Percentiles rank a stretch among this genome's conserved stretches.
phyloP scores from a whole-genome alignment of 345 rosid genomes.

The Diplotaxis tenuifolia region DNA sequence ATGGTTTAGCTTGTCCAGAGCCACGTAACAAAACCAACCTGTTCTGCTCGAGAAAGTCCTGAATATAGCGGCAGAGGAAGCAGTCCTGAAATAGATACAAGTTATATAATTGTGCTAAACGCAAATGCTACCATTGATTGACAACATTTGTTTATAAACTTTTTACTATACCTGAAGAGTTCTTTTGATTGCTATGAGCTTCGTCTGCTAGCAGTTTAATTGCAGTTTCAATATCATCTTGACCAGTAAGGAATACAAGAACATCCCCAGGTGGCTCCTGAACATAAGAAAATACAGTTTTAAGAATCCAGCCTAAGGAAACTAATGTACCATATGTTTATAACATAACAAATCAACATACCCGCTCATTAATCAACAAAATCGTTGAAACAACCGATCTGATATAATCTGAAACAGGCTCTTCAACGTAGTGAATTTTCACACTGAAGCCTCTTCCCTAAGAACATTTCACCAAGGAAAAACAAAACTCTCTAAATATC shows the following conservation, averaged over 20 bases:
- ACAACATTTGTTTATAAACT: background rate
- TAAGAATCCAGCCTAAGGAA: slow-evolving; percentile 3
- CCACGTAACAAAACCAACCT: slow-evolving; percentile 42
- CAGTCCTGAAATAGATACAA: slow-evolving; percentile 58
- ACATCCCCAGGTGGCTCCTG: slow-evolving; percentile 92
- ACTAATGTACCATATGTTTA: background rate
- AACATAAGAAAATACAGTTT: slow-evolving; percentile 11
- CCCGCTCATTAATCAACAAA: slow-evolving; percentile 73
- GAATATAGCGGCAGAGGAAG: slow-evolving; percentile 77
- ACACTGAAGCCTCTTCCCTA: slow-evolving; percentile 97
- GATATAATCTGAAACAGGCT: slow-evolving; percentile 87
- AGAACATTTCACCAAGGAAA: slow-evolving; percentile 24
- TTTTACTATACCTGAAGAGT: slow-evolving; percentile 54
- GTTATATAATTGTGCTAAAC: slow-evolving; percentile 10
- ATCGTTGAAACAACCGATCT: slow-evolving; percentile 77
- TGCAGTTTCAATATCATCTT: slow-evolving; percentile 89
- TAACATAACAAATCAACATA: slow-evolving; percentile 31
- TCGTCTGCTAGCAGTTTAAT: slow-evolving; percentile 68
- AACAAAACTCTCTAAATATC: background rate
- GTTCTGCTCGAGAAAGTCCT: slow-evolving; percentile 82
- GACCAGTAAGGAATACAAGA: slow-evolving; percentile 93
- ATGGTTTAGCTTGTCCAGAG: background rate
- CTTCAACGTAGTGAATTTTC: slow-evolving; percentile 73
- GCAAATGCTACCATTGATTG: slow-evolving; percentile 1
- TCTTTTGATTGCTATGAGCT: slow-evolving; percentile 57